Evolutionary conservation across 495 filamentous ascomycete genomes (phyloP).

Genomic region (Daldinia grandis): DNA sequence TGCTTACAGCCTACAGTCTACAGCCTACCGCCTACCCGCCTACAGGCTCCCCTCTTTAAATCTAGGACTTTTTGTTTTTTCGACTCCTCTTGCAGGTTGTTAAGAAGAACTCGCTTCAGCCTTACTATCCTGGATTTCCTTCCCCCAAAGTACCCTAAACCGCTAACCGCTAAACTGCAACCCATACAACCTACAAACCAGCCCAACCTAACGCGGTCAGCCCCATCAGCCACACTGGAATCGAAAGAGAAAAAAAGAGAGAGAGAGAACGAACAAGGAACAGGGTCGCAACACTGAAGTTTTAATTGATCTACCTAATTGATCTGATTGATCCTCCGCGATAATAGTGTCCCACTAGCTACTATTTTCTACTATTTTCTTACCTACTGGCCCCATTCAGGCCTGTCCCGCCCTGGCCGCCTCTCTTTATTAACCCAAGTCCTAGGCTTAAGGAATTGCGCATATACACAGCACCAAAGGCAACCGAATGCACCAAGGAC

Average conservation of each 20-base stretch:
- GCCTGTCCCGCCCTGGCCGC: constrained; percentile 20
- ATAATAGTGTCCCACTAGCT: constrained; percentile 28
- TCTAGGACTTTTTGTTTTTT: constrained; percentile 33
- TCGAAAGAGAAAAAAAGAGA: not conserved
- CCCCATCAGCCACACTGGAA: constrained; percentile 42
- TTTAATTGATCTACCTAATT: not conserved
- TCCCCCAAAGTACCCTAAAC: constrained; percentile 10
- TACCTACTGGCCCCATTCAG: constrained; percentile 29
- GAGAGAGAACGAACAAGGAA: constrained; percentile 23
- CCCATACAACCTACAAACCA: constrained; percentile 9
- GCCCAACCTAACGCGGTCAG: constrained; percentile 26
- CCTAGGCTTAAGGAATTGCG: constrained; percentile 31
- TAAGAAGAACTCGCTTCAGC: constrained; percentile 27
- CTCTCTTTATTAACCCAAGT: constrained; percentile 41
- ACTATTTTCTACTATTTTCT: constrained; percentile 41
- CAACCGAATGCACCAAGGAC: not conserved
- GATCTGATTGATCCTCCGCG: constrained; percentile 28
- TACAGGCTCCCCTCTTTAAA: constrained; percentile 30
- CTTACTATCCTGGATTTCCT: constrained; percentile 31
- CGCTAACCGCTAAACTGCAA: not conserved
- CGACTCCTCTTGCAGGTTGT: constrained; percentile 14
- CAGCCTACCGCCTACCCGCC: constrained; percentile 8
- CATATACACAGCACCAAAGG: not conserved
- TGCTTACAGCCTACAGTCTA: not conserved
- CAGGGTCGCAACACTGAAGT: constrained; percentile 4